Conservation (phyloP, 2,329 filamentous ascomycete species). For the Trichothecium roseum region DNA sequence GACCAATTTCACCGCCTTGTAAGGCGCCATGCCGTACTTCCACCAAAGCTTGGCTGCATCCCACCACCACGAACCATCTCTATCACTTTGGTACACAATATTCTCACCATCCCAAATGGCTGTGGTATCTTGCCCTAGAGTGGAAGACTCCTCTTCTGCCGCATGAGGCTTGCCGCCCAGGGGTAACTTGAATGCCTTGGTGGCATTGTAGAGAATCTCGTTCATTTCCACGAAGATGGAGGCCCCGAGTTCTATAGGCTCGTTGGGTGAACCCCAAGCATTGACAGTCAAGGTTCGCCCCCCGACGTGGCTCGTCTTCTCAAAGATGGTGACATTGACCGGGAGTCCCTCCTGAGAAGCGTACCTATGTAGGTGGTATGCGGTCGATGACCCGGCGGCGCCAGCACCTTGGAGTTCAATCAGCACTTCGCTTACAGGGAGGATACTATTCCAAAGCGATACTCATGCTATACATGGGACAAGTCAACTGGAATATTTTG, state of each 20-base stretch:
- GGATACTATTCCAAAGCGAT: too few species aligned
- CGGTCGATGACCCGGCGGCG: slow-evolving; percentile 75
- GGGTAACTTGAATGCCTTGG: slow-evolving; percentile 58
- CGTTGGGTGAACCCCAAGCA: slow-evolving; percentile 54
- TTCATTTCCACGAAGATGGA: slow-evolving; percentile 88
- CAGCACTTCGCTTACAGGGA: too few species aligned
- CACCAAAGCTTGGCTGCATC: slow-evolving; percentile 69
- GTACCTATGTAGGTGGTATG: slow-evolving; percentile 70
- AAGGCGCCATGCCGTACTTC: slow-evolving; percentile 74
- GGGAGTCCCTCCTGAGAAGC: slow-evolving; percentile 48
- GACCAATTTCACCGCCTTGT: slow-evolving; percentile 63
- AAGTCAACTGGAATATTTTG: too few species aligned
- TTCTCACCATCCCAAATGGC: slow-evolving; percentile 76
- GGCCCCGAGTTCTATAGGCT: slow-evolving; percentile 77
- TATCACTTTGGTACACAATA: slow-evolving; percentile 59
- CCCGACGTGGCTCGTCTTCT: slow-evolving; percentile 66
- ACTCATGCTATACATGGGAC: too few species aligned
- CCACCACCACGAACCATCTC: slow-evolving; percentile 61
- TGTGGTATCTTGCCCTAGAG: slow-evolving; percentile 42
- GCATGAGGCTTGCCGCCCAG: slow-evolving; percentile 19
- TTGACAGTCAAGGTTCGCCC: slow-evolving; percentile 81
- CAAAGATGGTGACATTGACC: slow-evolving; percentile 79
- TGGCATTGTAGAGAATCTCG: slow-evolving; percentile 67
- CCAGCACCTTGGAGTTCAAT: slow-evolving; percentile 58
- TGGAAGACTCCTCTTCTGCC: slow-evolving; percentile 33